Conservation (phyloP, 1,139 yeast genomes). For the Scheffersomyces cryptocercus region DNA sequence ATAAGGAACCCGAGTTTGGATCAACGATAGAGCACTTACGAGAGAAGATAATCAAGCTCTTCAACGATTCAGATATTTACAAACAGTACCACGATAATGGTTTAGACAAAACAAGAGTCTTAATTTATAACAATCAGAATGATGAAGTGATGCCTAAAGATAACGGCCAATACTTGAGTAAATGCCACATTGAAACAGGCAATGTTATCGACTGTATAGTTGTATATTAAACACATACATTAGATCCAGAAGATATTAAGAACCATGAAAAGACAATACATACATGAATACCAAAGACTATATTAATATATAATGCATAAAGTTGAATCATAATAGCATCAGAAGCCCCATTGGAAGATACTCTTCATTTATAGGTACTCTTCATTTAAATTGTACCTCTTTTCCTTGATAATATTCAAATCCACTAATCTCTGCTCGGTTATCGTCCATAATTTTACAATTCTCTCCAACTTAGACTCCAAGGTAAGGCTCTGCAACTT, state of each 20-base stretch:
- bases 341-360: constrained; percentile 4
- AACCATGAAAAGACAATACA: not conserved
- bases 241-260: not conserved
- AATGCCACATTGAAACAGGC: constrained; percentile 68
- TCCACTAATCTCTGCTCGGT: constrained; percentile 53
- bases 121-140: constrained; percentile 30
- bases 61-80: constrained; percentile 45
- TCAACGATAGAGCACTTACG: constrained; percentile 66
- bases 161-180: constrained; percentile 57
- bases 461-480: constrained; percentile 53
- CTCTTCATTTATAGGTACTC: constrained; percentile 15
- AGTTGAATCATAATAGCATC: not conserved
- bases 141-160: constrained; percentile 23
- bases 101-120: constrained; percentile 17
- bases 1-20: constrained; percentile 66
- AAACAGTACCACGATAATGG: not conserved
- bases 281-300: not conserved
- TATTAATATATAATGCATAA: not conserved
- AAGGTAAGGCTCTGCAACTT: constrained; percentile 27
- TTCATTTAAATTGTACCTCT: constrained; percentile 19
- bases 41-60: constrained; percentile 49
- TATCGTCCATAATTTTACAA: constrained; percentile 62
- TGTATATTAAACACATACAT: constrained; percentile 6
- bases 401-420: constrained; percentile 36
- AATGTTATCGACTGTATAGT: constrained; percentile 54